These are phyloP conservation scores for Durusdinium trenchii DNA, from an alignment of 73 alveolate species.

Conservation along the genomic window DNA sequence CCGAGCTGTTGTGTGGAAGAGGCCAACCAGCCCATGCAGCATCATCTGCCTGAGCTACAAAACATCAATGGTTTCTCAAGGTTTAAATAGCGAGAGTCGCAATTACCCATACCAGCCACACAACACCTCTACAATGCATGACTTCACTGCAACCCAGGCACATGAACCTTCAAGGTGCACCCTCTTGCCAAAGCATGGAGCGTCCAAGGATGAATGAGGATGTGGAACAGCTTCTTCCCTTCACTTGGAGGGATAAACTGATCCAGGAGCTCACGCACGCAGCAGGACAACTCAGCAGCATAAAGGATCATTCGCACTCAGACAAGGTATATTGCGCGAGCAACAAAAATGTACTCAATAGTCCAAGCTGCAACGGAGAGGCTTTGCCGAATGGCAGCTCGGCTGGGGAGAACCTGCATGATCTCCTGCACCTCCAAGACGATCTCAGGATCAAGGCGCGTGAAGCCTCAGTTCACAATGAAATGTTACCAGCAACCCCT, in stretches of 20 bases:
- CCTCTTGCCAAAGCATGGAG: conserved; percentile 11
- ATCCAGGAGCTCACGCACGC: conserved; percentile 50
- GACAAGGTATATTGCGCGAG: neutral
- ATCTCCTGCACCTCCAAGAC: neutral
- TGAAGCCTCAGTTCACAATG: neutral
- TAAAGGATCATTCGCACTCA: neutral
- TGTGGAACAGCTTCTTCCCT: neutral
- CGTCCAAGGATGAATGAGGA: conserved; percentile 3
- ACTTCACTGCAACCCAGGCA: neutral
- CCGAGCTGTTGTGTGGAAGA: neutral
- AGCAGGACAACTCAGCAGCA: conserved; percentile 27
- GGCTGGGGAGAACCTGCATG: neutral
- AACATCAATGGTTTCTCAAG: neutral
- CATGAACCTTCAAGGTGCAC: neutral
- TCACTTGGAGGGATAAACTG: neutral
- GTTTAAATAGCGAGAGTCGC: neutral
- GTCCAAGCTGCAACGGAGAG: neutral
- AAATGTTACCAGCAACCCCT: too few relatives aligned
- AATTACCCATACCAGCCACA: neutral
- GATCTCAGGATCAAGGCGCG: neutral
- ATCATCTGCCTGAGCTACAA: neutral
- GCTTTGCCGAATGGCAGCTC: neutral
- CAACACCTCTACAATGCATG: neutral
- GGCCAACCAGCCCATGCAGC: conserved; percentile 3
- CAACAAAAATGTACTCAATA: neutral